Evolutionary conservation across 2,329 filamentous ascomycete species (phyloP).

Genomic region (Epichloe aotearoae): DNA sequence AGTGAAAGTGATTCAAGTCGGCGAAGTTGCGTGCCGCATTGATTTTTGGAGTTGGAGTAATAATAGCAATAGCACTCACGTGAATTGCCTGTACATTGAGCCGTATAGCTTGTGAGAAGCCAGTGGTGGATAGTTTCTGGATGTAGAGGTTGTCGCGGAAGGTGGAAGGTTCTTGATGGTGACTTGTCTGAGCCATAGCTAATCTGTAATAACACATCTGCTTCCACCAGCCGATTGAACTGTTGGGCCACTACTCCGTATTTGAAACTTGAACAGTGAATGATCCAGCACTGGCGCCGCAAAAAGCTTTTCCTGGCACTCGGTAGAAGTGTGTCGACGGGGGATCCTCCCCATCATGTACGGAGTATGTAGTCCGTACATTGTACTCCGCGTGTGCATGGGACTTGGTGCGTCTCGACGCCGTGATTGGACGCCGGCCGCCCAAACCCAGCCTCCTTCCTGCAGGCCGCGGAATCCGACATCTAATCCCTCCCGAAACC

Average conservation of each 20-base stretch:
- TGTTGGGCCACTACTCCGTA: too few relatives aligned
- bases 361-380: too few relatives aligned
- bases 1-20: slow-evolving; percentile 13
- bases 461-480: not conserved
- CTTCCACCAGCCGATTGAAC: too few relatives aligned
- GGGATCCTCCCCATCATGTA: not conserved
- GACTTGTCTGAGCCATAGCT: too few relatives aligned
- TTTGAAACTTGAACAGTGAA: too few relatives aligned
- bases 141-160: not conserved
- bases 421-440: not conserved
- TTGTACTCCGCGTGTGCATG: too few relatives aligned
- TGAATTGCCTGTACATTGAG: not conserved
- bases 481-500: not conserved
- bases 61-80: not conserved
- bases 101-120: not conserved
- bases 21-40: not conserved
- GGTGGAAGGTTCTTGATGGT: too few relatives aligned
- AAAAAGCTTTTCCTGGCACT: too few relatives aligned
- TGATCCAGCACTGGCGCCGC: too few relatives aligned
- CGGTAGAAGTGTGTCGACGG: not conserved
- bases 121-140: not conserved
- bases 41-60: not conserved
- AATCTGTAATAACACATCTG: too few relatives aligned
- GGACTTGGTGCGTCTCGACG: too few relatives aligned
- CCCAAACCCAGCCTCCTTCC: not conserved